Percentiles rank a stretch among this genome's conserved stretches.
Conservation (phyloP, 2,329 filamentous ascomycete species). For the Xenosphaeropsis pyriputrescens region DNA sequence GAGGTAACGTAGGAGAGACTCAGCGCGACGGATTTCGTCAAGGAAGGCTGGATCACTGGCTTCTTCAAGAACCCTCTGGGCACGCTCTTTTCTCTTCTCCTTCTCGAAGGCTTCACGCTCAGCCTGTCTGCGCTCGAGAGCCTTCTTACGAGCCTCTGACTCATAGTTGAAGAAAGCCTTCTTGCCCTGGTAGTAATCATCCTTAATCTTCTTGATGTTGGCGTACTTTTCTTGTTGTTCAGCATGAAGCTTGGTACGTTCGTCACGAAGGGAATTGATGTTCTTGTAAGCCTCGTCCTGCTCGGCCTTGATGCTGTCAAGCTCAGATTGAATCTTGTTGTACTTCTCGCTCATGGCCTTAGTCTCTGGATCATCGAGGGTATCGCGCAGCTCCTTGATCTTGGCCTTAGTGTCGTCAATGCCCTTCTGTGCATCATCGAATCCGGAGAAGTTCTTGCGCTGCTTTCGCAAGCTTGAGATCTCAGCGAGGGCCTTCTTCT, state of each 20-base stretch:
- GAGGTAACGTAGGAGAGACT: slow-evolving; percentile 80
- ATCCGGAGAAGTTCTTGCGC: slow-evolving; percentile 77
- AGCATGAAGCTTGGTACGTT: slow-evolving; percentile 68
- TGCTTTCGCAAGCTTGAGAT: slow-evolving; percentile 73
- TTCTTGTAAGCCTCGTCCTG: slow-evolving; percentile 86
- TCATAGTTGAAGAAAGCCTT: slow-evolving; percentile 77
- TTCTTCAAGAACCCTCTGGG: slow-evolving; percentile 63
- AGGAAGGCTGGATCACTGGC: slow-evolving; percentile 78
- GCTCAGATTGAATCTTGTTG: slow-evolving; percentile 69
- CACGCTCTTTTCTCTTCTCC: slow-evolving; percentile 62
- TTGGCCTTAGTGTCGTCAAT: slow-evolving; percentile 80
- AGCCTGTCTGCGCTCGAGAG: slow-evolving; percentile 63
- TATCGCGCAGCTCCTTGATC: slow-evolving; percentile 79
- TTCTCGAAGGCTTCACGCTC: slow-evolving; percentile 64
- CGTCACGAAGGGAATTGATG: slow-evolving; percentile 69
- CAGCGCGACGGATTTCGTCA: slow-evolving; percentile 81
- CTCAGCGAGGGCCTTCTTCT: slow-evolving; percentile 83
- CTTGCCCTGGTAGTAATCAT: slow-evolving; percentile 69
- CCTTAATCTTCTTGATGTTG: slow-evolving; percentile 75
- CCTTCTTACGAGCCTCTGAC: slow-evolving; percentile 63
- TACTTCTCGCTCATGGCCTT: slow-evolving; percentile 82
- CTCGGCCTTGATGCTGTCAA: slow-evolving; percentile 81
- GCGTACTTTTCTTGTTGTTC: slow-evolving; percentile 79
- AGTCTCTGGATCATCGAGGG: slow-evolving; percentile 79
- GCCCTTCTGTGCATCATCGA: slow-evolving; percentile 74